Evolutionary conservation across 176 grass and related monocot genomes (phyloP).

Genomic region (Stipa capillata): DNA sequence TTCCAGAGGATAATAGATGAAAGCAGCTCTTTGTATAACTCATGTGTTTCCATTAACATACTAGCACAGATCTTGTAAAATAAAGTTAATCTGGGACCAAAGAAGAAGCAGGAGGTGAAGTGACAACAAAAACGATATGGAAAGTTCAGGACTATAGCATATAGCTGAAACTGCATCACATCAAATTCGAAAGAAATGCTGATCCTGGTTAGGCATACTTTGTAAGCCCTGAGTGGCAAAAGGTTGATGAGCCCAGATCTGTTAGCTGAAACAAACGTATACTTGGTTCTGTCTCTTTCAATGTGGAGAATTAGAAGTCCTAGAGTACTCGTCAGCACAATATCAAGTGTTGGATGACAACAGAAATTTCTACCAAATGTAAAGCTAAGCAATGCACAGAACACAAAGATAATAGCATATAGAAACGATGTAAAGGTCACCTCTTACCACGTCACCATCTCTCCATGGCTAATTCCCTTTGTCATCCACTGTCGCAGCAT

Average conservation of each 20-base stretch:
- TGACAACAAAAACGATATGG: background rate
- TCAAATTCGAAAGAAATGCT: conserved; percentile 1
- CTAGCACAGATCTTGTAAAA: background rate
- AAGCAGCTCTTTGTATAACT: background rate
- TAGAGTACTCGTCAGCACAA: background rate
- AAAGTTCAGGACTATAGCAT: background rate
- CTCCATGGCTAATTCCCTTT: conserved; percentile 53
- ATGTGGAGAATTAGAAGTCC: background rate
- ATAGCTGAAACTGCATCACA: background rate
- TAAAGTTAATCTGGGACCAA: background rate
- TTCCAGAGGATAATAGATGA: background rate
- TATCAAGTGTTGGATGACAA: background rate
- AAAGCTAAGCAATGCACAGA: background rate
- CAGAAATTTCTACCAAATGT: background rate
- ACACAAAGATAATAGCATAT: background rate
- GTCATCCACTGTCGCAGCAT: conserved; percentile 57
- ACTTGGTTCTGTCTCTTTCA: background rate
- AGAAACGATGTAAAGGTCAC: background rate
- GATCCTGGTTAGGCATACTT: background rate
- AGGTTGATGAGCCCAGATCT: background rate
- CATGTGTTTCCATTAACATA: background rate
- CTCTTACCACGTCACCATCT: conserved; percentile 43
- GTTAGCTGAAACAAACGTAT: background rate
- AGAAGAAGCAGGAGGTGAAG: background rate
- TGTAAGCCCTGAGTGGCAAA: background rate